phyloP scores from a whole-genome alignment of 1,284 basidiomycete species.

The Cystobasidiaceae sp. region DNA sequence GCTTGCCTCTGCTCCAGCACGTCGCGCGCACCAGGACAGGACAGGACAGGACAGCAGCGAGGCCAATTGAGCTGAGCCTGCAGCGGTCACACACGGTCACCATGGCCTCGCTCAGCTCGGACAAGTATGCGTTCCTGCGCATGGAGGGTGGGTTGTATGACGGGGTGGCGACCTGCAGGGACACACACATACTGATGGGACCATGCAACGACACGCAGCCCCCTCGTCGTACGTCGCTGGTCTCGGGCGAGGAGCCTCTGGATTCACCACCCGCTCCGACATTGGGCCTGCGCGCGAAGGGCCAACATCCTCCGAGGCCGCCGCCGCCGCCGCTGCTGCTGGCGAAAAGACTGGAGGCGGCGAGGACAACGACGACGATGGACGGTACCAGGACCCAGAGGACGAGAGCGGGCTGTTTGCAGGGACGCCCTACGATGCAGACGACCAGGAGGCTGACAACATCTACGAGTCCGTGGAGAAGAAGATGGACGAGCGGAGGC shows the following conservation, averaged over 20 bases:
- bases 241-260: constrained; percentile 88
- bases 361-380: constrained; percentile 74
- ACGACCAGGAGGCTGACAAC: constrained; percentile 94
- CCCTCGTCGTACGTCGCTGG: constrained; percentile 92
- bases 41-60: neutral
- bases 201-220: too few relatives aligned
- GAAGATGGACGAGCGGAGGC: constrained; percentile 81
- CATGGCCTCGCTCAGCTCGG: constrained; percentile 19
- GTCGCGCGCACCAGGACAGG: too few relatives aligned
- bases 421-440: constrained; percentile 82
- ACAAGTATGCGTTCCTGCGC: constrained; percentile 38
- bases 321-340: constrained; percentile 21
- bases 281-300: constrained; percentile 96
- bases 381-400: constrained; percentile 92
- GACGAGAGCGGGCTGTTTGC: constrained; percentile 96
- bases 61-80: too few relatives aligned
- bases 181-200: too few relatives aligned
- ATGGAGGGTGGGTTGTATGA: constrained; percentile 29
- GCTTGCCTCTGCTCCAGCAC: too few relatives aligned
- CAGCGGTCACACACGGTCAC: too few relatives aligned
- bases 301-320: constrained; percentile 59
- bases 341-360: constrained; percentile 45
- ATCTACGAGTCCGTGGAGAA: constrained; percentile 88
- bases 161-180: too few relatives aligned
- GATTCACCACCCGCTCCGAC: constrained; percentile 97